phyloP scores from a whole-genome alignment of 805 yeast species.

The Babjeviella inositovora region DNA sequence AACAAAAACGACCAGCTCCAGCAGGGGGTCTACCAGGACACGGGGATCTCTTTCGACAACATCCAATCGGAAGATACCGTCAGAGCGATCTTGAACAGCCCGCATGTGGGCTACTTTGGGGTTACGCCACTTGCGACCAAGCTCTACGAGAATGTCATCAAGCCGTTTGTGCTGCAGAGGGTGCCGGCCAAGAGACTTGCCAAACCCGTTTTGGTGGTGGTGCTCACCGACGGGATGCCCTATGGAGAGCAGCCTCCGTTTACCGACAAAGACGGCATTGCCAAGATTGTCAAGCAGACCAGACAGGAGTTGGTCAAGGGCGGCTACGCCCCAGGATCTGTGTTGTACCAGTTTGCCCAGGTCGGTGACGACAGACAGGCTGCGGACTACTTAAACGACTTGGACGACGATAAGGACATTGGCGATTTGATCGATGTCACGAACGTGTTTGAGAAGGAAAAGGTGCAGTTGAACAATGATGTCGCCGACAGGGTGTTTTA shows the following conservation, averaged over 20 bases:
- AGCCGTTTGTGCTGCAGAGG: slow-evolving; percentile 8
- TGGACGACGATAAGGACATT: slow-evolving; percentile 9
- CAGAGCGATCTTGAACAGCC: slow-evolving; percentile 5
- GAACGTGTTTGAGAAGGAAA: slow-evolving; percentile 10
- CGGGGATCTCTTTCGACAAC: too few relatives aligned
- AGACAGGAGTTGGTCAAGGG: slow-evolving; percentile 6
- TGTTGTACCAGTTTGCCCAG: slow-evolving; percentile 12
- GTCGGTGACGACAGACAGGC: slow-evolving; percentile 12
- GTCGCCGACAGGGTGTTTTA: too few relatives aligned
- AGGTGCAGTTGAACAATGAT: slow-evolving; percentile 13
- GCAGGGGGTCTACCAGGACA: too few relatives aligned
- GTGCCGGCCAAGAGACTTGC: slow-evolving; percentile 5
- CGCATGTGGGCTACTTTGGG: slow-evolving; percentile 8
- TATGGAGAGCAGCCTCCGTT: slow-evolving; percentile 11
- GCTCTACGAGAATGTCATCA: slow-evolving; percentile 7
- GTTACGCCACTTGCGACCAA: slow-evolving; percentile 10
- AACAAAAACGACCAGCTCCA: slow-evolving; percentile 7
- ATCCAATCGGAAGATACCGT: slow-evolving; percentile 8
- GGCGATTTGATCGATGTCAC: slow-evolving; percentile 11
- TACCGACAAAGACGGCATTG: slow-evolving; percentile 4
- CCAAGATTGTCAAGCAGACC: slow-evolving; percentile 7
- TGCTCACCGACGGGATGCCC: slow-evolving; percentile 12
- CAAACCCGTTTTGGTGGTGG: slow-evolving; percentile 10
- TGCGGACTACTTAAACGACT: slow-evolving; percentile 8
- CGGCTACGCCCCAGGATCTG: slow-evolving; percentile 9